Conservation (phyloP, 176 grass and related monocot genomes). For the Oryza australiensis region DNA sequence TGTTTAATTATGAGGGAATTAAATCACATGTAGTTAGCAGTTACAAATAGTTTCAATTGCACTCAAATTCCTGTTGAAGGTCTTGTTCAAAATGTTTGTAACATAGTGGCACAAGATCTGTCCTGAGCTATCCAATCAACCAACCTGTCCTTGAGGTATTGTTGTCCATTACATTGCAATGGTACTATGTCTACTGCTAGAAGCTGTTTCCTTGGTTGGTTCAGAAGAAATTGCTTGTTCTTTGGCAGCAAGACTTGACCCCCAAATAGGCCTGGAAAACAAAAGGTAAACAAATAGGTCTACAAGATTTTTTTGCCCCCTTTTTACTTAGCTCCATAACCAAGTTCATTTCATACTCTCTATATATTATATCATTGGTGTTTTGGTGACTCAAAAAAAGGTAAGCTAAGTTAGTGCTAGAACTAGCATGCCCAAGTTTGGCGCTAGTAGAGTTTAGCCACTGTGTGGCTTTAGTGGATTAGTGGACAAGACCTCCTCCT, state of each 20-base stretch:
- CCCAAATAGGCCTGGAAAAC: slow-evolving; percentile 41
- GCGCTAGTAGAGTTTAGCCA: slow-evolving; percentile 35
- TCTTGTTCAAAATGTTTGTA: slow-evolving; percentile 17
- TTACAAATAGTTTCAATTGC: background rate
- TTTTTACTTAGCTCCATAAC: slow-evolving; percentile 14
- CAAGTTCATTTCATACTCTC: background rate
- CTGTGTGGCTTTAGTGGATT: slow-evolving; percentile 31
- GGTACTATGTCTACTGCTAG: slow-evolving; percentile 34
- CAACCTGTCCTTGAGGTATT: slow-evolving; percentile 46
- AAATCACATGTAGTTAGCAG: background rate
- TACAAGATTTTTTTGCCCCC: slow-evolving; percentile 21
- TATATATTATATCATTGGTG: slow-evolving; percentile 11
- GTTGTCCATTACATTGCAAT: slow-evolving; percentile 36
- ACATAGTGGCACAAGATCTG: slow-evolving; percentile 40
- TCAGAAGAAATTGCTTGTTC: slow-evolving; percentile 40
- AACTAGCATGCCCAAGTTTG: slow-evolving; percentile 48
- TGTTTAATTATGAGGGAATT: background rate
- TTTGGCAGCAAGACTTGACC: slow-evolving; percentile 33
- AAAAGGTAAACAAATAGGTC: slow-evolving; percentile 40
- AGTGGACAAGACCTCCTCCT: slow-evolving; percentile 34
- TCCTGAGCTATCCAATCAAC: slow-evolving; percentile 48
- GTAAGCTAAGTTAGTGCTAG: slow-evolving; percentile 35
- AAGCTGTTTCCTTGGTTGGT: slow-evolving; percentile 20
- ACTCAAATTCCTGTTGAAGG: slow-evolving; percentile 10
- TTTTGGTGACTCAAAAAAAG: slow-evolving; percentile 38